Conservation (phyloP, 192 early-diverging fungal genomes). For the Podila epicladia region DNA sequence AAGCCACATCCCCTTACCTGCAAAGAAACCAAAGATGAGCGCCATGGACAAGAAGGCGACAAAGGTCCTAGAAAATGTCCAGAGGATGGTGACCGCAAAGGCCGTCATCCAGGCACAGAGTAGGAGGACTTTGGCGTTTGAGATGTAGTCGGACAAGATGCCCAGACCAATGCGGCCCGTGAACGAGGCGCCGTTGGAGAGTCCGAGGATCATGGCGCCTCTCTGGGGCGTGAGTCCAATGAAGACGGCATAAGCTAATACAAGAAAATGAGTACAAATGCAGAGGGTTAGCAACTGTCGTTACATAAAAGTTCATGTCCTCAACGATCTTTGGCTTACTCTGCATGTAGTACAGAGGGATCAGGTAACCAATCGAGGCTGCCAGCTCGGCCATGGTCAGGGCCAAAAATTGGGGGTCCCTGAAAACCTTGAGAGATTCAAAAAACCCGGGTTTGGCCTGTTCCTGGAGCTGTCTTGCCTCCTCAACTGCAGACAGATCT, state of each 20-base stretch:
- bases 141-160: conserved; percentile 62
- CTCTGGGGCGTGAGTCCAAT: conserved; percentile 64
- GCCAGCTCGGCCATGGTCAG: conserved; percentile 33
- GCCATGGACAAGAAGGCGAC: conserved; percentile 39
- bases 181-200: conserved; percentile 73
- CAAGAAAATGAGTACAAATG: neutral
- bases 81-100: conserved; percentile 26
- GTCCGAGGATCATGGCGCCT: conserved; percentile 69
- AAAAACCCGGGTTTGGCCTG: conserved; percentile 19
- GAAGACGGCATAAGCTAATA: conserved; percentile 61
- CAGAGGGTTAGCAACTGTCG: neutral
- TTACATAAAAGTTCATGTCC: neutral
- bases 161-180: conserved; percentile 72
- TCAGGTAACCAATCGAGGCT: conserved; percentile 33
- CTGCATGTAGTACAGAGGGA: conserved; percentile 43
- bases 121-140: conserved; percentile 18
- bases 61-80: conserved; percentile 32
- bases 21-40: conserved; percentile 57
- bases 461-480: neutral
- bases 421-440: conserved; percentile 35
- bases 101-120: conserved; percentile 38
- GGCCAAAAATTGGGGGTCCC: conserved; percentile 32
- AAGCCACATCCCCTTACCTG: conserved; percentile 12
- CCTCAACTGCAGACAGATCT: neutral
- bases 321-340: conserved; percentile 17